Evolutionary conservation across 306 rosid species (phyloP), one percentile per base, ranked within the genome.

Genomic region (Rosa rugosa): DNA sequence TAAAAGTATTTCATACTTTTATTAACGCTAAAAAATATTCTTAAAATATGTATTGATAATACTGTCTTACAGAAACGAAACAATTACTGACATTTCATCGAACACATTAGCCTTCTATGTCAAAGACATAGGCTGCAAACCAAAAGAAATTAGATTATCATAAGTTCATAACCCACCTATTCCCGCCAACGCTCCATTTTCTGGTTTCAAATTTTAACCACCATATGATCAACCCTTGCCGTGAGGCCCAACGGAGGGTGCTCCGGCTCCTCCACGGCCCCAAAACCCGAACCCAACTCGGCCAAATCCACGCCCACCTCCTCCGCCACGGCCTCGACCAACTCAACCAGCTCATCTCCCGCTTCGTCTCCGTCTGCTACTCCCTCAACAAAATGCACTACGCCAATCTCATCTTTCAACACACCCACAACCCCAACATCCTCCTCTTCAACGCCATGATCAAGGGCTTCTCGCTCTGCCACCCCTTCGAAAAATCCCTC

Each of bases 281-380:
- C 45, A 85, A 88, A 54, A 87, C 94, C 73, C 81, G 87, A 12
- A 83, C 67, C 60, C 86, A 83, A 11, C 87, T 94, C 75, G 79
- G 77, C 6, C 73, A 92, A 88, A 88, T 92, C 77, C 97, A 94
- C 63, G 97, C 83, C 25, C 88, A 89, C 51, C 84, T 91, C 84
- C 88, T 94, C 81, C 95, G 97, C 80, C 97, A 89, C 45, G 85
- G 82, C 50, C 97, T 94, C 20, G 87, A 87, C 74, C 91, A 87
- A 12, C 88, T 94, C 78, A 92, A 91, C 83, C 93, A 88, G 78
- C 82, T 92, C 77, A 87, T 91, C 59, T 71, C 99, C 49, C 97
- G 91, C 77, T 94, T 94, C 66, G 86, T 94, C 87, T 84, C 95
- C 72, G 75, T 90, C 31, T 92, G 94, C 76, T 80, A 85, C 22